Evolutionary conservation across 2,329 filamentous ascomycete species (phyloP), one percentile per base, ranked within the genome.

Genomic region (Cladosporium oxysporum): DNA sequence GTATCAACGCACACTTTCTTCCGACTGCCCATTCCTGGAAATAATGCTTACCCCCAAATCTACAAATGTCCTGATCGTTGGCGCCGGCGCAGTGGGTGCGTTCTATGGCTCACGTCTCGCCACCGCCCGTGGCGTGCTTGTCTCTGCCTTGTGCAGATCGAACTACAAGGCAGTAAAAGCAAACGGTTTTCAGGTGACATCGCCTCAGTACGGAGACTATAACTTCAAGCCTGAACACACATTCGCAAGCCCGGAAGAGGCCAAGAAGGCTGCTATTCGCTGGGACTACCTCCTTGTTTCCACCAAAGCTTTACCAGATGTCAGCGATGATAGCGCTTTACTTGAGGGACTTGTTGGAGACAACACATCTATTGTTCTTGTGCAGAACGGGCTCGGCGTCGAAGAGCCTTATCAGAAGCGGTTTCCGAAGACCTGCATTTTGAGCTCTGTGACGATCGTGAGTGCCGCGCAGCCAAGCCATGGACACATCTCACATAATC

Each of bases 81-180:
- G 89, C 74, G 89, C 88, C 26, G 89, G 89, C 69, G 89, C 89
- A 67, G 88, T 91, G 50, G 89, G 89, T 64, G 89, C 88, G 64
- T 91, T 91, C 79, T 91, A 91, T 72, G 89, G 87, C 57, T 90
- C 88, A 7, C 83, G 89, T 26, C 82, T 91, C 18, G 87, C 90
- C 70, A 81, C 66, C 44, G 71, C 69, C 11, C 70, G 73, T 1
- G 83, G 85, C 64, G 80, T 88, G 49, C 80, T 84, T 66, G 87
- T 90, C 59, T 91, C 90, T 5, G 85, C 91, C 53, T 87, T 91
- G 63, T 91, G 90, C 69, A 86, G 90, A 58, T 91, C 90, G 49
- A 92, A 92, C 79, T 92, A 90, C 81, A 77, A 81, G 28, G 85
- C 84, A 37, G 87, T 92, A 55, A 82, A 83, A 62, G 76, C 80